A percentile compares a stretch with the other conserved stretches of the same genome.
Conservation (phyloP, 257 asterid genomes). For the Sherardia arvensis region DNA sequence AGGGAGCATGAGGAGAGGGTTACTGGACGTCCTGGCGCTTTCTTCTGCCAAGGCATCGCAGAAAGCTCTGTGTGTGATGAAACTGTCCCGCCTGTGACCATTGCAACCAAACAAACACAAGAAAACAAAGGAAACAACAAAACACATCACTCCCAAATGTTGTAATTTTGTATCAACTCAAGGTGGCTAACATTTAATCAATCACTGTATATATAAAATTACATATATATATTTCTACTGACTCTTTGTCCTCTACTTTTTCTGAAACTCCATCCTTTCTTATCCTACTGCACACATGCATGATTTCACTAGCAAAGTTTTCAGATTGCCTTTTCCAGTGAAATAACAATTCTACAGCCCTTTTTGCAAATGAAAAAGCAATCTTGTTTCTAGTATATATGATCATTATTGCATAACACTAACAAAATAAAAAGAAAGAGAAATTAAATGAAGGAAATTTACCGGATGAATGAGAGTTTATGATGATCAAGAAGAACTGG, state of each 20-base stretch:
- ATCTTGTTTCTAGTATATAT: background rate
- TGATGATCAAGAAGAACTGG: background rate
- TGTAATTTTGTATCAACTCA: background rate
- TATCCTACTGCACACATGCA: background rate
- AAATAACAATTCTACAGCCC: conserved; percentile 11
- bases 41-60: conserved; percentile 72
- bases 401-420: background rate
- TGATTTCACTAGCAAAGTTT: conserved; percentile 15
- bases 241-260: conserved; percentile 32
- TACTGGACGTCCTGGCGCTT: conserved; percentile 31
- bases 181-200: background rate
- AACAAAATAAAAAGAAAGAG: background rate
- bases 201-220: no score
- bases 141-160: conserved; percentile 1
- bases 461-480: no score
- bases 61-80: conserved; percentile 81
- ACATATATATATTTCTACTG: background rate
- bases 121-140: conserved; percentile 31
- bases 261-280: conserved; percentile 19
- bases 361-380: background rate
- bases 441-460: background rate
- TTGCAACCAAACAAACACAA: conserved; percentile 40
- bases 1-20: conserved; percentile 13
- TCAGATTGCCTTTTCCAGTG: conserved; percentile 23
- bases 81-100: conserved; percentile 57